Conservation (phyloP, 2,329 filamentous ascomycete genomes). For the Fusarium hostae region DNA sequence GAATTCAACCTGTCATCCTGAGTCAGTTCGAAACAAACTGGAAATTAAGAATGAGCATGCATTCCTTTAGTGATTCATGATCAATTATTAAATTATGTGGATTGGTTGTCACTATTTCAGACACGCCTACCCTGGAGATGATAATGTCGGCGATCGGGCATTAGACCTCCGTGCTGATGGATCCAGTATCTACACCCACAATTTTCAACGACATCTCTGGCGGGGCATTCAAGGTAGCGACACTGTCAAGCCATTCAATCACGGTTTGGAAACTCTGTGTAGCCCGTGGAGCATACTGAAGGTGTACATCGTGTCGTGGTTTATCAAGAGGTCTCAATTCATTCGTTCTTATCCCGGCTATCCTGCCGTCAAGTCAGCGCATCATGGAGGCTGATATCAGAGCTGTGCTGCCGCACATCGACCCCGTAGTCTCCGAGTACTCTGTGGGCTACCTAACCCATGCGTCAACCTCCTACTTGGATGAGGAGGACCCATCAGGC, state of each 20-base stretch:
- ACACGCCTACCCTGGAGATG: slow-evolving; percentile 17
- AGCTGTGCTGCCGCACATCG: slow-evolving; percentile 84
- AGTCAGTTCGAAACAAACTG: not conserved
- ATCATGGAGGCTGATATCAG: slow-evolving; percentile 89
- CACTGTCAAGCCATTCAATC: slow-evolving; percentile 25
- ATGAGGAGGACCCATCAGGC: slow-evolving; percentile 74
- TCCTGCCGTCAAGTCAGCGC: not conserved
- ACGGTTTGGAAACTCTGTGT: not conserved
- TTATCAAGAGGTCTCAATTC: not conserved
- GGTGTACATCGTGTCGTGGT: not conserved
- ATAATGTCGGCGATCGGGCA: slow-evolving; percentile 34
- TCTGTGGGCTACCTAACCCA: slow-evolving; percentile 94
- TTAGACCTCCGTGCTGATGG: slow-evolving; percentile 22
- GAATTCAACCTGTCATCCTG: not conserved
- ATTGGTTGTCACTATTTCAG: not conserved
- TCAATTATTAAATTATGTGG: not conserved
- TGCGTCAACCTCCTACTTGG: slow-evolving; percentile 86
- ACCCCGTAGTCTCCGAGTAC: slow-evolving; percentile 90
- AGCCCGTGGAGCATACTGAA: not conserved
- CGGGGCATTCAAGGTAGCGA: slow-evolving; percentile 38
- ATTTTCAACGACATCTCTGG: slow-evolving; percentile 44
- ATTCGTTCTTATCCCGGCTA: not conserved
- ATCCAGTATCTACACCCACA: slow-evolving; percentile 33
- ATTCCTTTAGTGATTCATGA: not conserved
- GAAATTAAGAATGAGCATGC: not conserved